Evolutionary conservation across 2,329 filamentous ascomycete species (phyloP), one percentile per base, ranked within the genome.

Genomic region (Ploettnerulaceae sp.): DNA sequence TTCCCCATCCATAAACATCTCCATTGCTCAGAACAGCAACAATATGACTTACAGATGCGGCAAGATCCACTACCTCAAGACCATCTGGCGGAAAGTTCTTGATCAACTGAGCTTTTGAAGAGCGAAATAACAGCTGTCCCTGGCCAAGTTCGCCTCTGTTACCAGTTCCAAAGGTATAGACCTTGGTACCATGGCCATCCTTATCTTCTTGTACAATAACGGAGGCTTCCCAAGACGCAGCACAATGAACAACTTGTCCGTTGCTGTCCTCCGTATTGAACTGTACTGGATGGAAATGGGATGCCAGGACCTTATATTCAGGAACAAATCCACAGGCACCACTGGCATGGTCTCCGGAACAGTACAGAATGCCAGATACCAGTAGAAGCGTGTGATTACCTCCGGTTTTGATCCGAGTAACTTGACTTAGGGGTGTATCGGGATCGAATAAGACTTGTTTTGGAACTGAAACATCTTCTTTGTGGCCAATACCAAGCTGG

Each of bases 381-480:
- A 89, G 70, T 7, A 95, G 64, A 3, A 96, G 68, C 0, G 89
- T 94, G 65, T 96, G 91, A 61, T 96, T 96, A 1, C 90, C 90
- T 3, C 91, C 91, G 6, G 87, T 74, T 47, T 38, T 55, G 6
- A 63, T 49, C 43, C 60, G 54, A 41, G 61, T 56, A 45, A 74
- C 63, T 12, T 64, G 52, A 20, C 64, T 59, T 11, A 68, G 62
- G 21, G 60, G 56, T 26, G 67, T 62, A 39, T 45, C 36, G 14
- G 31, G 41, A 5, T 69, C 61, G 63, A 87, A 84, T n/a, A 75
- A 57, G 53, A 79, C 81, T 52, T 69, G 71, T 52, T 82, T 78
- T 1, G 84, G 83, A 0, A 77, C 70, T 1, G 82, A 83, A 37
- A 86, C 79, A 58, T 89, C 85, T 61, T 87, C 79, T 51, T 71